Percentiles rank a stretch among this genome's conserved stretches.
Evolutionary conservation across 2,329 filamentous ascomycete genomes (phyloP).

Genomic region (Reticulascus tulasneorum): DNA sequence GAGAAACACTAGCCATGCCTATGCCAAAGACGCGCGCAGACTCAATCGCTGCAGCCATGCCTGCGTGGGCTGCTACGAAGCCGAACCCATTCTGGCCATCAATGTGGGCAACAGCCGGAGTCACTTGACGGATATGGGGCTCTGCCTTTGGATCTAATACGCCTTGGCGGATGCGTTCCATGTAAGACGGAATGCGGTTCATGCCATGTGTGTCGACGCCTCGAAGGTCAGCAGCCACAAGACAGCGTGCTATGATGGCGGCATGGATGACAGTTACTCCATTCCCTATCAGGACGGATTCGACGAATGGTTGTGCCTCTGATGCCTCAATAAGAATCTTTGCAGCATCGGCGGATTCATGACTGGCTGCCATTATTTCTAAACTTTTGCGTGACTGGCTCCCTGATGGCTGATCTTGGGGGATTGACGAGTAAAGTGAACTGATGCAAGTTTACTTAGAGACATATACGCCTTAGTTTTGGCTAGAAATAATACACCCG

Average conservation of each 20-base stretch:
- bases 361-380: too few relatives aligned
- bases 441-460: too few relatives aligned
- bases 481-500: too few relatives aligned
- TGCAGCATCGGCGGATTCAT: too few relatives aligned
- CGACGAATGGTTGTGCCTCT: conserved; percentile 43
- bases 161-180: conserved; percentile 66
- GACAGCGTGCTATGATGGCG: conserved; percentile 58
- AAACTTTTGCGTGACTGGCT: too few relatives aligned
- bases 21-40: conserved; percentile 65
- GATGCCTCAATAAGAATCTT: conserved; percentile 31
- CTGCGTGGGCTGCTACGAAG: conserved; percentile 64
- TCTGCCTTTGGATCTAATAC: conserved; percentile 59
- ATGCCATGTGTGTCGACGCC: conserved; percentile 76
- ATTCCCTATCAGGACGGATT: conserved; percentile 55
- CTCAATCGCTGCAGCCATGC: conserved; percentile 63
- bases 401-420: too few relatives aligned
- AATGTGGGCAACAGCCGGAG: conserved; percentile 67
- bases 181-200: conserved; percentile 74
- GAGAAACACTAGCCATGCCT: conserved; percentile 71
- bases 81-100: conserved; percentile 70
- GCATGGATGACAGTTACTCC: conserved; percentile 58
- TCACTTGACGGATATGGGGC: conserved; percentile 57
- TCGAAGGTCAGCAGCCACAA: conserved; percentile 71
- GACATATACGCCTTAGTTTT: too few relatives aligned
- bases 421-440: too few relatives aligned